Evolutionary conservation across 768 basidiomycete genomes (phyloP).

Genomic region (Pleurotus cornucopiae): DNA sequence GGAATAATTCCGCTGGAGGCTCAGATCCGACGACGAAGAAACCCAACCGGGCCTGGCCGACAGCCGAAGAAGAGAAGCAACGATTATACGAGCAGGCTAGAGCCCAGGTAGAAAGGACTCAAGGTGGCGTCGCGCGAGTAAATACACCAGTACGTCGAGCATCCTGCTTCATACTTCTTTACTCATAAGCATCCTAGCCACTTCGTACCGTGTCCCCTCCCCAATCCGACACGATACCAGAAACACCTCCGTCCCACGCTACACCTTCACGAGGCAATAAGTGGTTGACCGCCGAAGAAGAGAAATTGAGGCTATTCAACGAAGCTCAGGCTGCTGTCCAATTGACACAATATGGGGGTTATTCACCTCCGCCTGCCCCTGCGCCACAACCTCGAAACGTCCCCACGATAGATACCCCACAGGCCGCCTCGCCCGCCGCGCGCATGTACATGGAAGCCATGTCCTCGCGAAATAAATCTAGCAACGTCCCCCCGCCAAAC

Average conservation of each 20-base stretch:
- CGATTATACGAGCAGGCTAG: slow-evolving; percentile 61
- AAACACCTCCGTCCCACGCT: slow-evolving; percentile 13
- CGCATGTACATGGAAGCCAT: slow-evolving; percentile 29
- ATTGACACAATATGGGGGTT: slow-evolving; percentile 40
- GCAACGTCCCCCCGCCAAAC: slow-evolving; percentile 5
- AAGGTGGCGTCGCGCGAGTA: slow-evolving; percentile 30
- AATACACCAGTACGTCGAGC: slow-evolving; percentile 27
- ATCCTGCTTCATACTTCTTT: not conserved
- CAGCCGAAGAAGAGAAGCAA: slow-evolving; percentile 62
- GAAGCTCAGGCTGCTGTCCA: slow-evolving; percentile 64
- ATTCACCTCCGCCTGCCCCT: slow-evolving; percentile 15
- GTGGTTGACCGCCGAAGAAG: slow-evolving; percentile 73
- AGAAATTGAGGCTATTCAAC: slow-evolving; percentile 69
- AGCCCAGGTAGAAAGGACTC: slow-evolving; percentile 52
- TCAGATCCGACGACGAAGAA: slow-evolving; percentile 10
- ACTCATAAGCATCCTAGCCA: not conserved
- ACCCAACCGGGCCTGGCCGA: slow-evolving; percentile 40
- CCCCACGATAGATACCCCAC: slow-evolving; percentile 12
- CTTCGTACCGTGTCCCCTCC: slow-evolving; percentile 22
- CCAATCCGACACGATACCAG: slow-evolving; percentile 15
- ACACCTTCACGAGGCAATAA: slow-evolving; percentile 16
- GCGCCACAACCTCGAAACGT: slow-evolving; percentile 21
- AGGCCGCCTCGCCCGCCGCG: slow-evolving; percentile 14
- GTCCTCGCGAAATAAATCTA: slow-evolving; percentile 21
- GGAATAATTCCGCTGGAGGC: slow-evolving; percentile 15